A percentile compares a stretch with the other conserved stretches of the same genome.
Evolutionary conservation across 148 eudicot genomes (phyloP).

Genomic region (Suaeda aralocaspica): DNA sequence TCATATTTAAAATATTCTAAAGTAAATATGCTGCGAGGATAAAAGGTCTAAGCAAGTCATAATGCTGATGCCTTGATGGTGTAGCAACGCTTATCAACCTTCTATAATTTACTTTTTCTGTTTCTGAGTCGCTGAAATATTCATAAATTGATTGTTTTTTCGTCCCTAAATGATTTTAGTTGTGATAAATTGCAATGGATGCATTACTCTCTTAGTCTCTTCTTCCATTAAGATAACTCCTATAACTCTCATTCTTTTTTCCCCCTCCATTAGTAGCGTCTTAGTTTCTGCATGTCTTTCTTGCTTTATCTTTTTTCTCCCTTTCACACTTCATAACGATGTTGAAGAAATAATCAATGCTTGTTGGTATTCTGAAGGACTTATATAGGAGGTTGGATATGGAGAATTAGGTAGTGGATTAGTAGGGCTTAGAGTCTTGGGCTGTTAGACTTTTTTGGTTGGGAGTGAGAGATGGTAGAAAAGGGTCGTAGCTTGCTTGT

Average conservation of each 20-base stretch:
- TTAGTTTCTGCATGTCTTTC: background rate
- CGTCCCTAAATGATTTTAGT: background rate
- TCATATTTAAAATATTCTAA: too few relatives aligned
- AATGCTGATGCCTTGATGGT: too few relatives aligned
- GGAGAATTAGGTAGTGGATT: background rate
- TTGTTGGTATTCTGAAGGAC: background rate
- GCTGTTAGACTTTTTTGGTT: too few relatives aligned
- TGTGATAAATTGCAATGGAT: background rate
- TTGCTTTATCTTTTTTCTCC: background rate
- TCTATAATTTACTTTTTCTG: too few relatives aligned
- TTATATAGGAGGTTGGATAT: background rate
- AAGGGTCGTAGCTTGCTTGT: too few relatives aligned
- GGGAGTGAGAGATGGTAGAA: background rate
- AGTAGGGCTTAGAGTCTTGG: background rate
- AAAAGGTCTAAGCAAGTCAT: too few relatives aligned
- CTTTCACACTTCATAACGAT: background rate
- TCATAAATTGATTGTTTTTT: background rate
- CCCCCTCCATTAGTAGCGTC: background rate
- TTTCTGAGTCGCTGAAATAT: too few relatives aligned
- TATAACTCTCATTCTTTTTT: background rate
- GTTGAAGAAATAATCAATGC: background rate
- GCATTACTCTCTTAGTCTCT: background rate
- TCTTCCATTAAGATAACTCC: background rate
- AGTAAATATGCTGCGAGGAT: too few relatives aligned
- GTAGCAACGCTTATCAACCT: too few relatives aligned